Evolutionary conservation across 2,329 filamentous ascomycete species (phyloP), one percentile per base, ranked within the genome.

Genomic region (Fusarium anthophilum): DNA sequence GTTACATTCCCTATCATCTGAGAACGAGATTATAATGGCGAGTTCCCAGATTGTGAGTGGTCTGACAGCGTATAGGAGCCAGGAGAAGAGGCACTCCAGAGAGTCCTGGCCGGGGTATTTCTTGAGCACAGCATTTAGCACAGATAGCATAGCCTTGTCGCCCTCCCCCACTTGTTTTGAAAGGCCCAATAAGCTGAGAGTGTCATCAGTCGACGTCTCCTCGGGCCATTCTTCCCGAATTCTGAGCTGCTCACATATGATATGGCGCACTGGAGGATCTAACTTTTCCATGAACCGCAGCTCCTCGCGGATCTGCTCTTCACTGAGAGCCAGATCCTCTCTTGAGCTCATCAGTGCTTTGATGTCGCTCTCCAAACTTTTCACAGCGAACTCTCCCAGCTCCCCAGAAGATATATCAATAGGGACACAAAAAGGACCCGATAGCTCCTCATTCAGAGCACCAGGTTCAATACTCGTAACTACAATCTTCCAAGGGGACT

Each of bases 21-120:
- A 22, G 4, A 68, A 60, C 5, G 41, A 60, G 6, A 44, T 9
- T 0, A 48, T 17, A n/a, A 41, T 60, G 1, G 61, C 54, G 3
- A 68, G 61, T 12, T 68, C 61, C 65, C 61, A 68, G 6, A 66
- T 47, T 1, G 53, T 54, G 14, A 68, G 65, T 15, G 53, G 61
- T 28, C 61, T 59, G 20, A 68, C 65, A 2, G 65, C 39, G 9
- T 68, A 60, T 6, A 68, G 14, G 6, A 68, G 53, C 65, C 61
- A 68, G 2, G 53, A 48, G 5, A 66, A 1, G 1, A 68, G 35
- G 3, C 41, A 37, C 6, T 35, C 32, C 1, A 68, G 28, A 3
- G 44, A 41, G 2, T 15, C 4, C 8, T 35, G 35, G 2, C 60
- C 20, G 13, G 47, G 14, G 9, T 38, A 22, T 1, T 18, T 28